Percentiles rank a stretch among this genome's conserved stretches.
These are phyloP conservation scores for Rhynchospora pubera DNA, from an alignment of 176 grass and related monocot genomes.

Conservation along the genomic window DNA sequence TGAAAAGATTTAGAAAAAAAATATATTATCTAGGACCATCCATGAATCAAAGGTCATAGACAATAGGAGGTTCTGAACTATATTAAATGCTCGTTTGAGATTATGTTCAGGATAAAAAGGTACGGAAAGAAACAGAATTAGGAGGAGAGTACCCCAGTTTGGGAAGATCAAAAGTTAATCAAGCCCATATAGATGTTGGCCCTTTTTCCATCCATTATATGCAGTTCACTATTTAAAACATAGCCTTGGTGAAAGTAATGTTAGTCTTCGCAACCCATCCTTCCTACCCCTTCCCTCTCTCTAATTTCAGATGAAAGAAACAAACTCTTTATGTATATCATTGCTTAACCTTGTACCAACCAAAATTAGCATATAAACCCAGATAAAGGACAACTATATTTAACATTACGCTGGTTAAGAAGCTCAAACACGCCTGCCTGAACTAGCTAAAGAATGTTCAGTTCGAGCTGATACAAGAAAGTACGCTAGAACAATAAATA, in stretches of 20 bases:
- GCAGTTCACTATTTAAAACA: neutral
- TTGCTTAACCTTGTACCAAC: neutral
- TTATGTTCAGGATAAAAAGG: neutral
- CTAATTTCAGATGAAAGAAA: neutral
- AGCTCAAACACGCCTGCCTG: neutral
- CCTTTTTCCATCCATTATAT: neutral
- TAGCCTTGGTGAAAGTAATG: neutral
- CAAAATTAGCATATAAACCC: neutral
- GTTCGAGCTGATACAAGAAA: neutral
- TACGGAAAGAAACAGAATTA: neutral
- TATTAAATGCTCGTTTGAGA: neutral
- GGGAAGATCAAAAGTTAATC: neutral
- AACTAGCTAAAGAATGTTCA: neutral
- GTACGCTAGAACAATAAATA: neutral
- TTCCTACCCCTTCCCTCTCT: neutral
- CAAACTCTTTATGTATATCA: neutral
- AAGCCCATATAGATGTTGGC: neutral
- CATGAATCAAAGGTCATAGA: neutral
- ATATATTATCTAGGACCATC: neutral
- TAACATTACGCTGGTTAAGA: neutral
- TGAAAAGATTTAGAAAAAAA: constrained; percentile 8
- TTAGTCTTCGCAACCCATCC: neutral
- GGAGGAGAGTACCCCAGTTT: neutral
- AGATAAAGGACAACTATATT: neutral
- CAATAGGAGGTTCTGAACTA: neutral